phyloP scores from a whole-genome alignment of 768 basidiomycete species.

The Obba rivulosa region DNA sequence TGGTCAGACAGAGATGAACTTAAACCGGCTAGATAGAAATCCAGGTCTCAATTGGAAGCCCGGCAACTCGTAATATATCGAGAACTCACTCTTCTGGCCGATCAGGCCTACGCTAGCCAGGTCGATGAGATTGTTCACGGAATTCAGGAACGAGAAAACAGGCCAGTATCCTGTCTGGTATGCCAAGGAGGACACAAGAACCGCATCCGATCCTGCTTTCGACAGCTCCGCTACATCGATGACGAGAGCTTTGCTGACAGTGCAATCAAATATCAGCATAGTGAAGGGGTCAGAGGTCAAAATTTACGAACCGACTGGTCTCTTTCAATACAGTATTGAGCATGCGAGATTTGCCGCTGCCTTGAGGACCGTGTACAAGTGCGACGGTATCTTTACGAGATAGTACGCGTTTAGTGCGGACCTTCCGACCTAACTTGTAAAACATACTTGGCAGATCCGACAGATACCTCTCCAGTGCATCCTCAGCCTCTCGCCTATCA shows the following conservation, averaged over 20 bases:
- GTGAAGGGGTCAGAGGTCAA: no score
- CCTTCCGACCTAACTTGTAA: background rate
- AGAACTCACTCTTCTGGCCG: constrained; percentile 80
- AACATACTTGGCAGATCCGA: constrained; percentile 67
- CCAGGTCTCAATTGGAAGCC: background rate
- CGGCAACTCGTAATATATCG: background rate
- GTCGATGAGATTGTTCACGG: constrained; percentile 78
- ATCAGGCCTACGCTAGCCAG: constrained; percentile 92
- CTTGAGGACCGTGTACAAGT: constrained; percentile 80
- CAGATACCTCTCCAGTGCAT: constrained; percentile 63
- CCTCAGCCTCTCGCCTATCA: constrained; percentile 76
- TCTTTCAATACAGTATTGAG: constrained; percentile 48
- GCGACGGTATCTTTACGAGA: constrained; percentile 54
- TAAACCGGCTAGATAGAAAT: constrained; percentile 61
- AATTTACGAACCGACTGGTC: constrained; percentile 42
- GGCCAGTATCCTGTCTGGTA: constrained; percentile 87
- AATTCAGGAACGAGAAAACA: constrained; percentile 79
- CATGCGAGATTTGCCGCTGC: constrained; percentile 71
- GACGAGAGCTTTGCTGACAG: constrained; percentile 55
- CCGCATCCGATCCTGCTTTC: constrained; percentile 62
- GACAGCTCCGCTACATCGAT: constrained; percentile 81
- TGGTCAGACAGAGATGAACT: constrained; percentile 76
- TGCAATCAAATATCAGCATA: background rate
- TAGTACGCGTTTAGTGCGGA: constrained; percentile 5
- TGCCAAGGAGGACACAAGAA: constrained; percentile 66